Percentiles rank a stretch among this genome's conserved stretches.
Evolutionary conservation across 352 stramenopile genomes (phyloP).

Genomic region (Phytophthora syringae): DNA sequence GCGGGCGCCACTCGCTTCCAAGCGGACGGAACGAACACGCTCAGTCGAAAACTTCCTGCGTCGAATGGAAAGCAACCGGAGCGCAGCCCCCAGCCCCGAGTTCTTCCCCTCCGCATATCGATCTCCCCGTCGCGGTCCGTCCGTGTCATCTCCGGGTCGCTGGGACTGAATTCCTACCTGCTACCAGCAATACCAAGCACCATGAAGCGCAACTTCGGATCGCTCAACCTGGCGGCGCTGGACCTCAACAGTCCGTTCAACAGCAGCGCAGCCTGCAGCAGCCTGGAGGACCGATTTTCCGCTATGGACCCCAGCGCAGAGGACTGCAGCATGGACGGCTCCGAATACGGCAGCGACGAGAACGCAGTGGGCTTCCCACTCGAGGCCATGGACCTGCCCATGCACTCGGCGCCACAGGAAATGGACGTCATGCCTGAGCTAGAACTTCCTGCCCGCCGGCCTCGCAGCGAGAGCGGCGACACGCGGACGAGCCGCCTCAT

Average conservation of each 20-base stretch:
- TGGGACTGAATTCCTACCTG: conserved; percentile 27
- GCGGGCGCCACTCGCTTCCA: conserved; percentile 17
- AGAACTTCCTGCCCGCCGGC: conserved; percentile 24
- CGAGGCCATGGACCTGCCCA: conserved; percentile 28
- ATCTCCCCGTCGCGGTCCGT: conserved; percentile 1
- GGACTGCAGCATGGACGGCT: conserved; percentile 30
- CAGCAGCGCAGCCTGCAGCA: conserved; percentile 14
- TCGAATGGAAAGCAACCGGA: conserved; percentile 43
- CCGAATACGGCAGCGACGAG: conserved; percentile 41
- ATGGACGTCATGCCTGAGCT: conserved; percentile 33
- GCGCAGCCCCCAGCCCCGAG: conserved; percentile 5
- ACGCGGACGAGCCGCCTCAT: conserved; percentile 22
- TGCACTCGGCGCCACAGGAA: conserved; percentile 22
- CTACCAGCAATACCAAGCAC: conserved; percentile 4
- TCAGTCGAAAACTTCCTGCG: conserved; percentile 42
- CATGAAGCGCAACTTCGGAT: conserved; percentile 68
- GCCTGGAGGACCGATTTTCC: conserved; percentile 34
- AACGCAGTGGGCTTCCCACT: conserved; percentile 49
- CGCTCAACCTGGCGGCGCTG: conserved; percentile 56
- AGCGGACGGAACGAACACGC: no score
- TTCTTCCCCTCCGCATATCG: conserved; percentile 11
- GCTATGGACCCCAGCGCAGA: conserved; percentile 36
- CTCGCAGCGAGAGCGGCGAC: conserved; percentile 28
- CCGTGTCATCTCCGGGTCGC: conserved; percentile 18
- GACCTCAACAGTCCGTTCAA: conserved; percentile 35